Percentiles rank a stretch among this genome's conserved stretches.
Conservation (phyloP, 192 early-diverging fungal species). For the Obelidium mucronatum region DNA sequence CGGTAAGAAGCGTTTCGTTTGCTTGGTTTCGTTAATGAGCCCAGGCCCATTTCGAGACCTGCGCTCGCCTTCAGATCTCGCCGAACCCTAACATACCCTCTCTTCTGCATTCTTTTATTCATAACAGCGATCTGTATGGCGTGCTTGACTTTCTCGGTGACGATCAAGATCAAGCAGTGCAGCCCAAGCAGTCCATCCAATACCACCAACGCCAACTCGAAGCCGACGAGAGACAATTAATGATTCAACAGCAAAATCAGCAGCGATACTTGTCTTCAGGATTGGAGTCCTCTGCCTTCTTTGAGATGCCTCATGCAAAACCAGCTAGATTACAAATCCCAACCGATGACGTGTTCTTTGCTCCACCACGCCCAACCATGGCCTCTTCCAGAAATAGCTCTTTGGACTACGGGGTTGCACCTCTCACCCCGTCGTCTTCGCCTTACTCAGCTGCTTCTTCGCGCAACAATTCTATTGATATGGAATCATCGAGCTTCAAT, state of each 20-base stretch:
- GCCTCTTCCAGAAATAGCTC: background rate
- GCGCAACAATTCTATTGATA: conserved; percentile 23
- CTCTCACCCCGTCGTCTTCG: background rate
- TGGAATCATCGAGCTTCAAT: background rate
- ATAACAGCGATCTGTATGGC: conserved; percentile 5
- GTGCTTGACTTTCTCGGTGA: conserved; percentile 6
- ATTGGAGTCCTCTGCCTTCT: background rate
- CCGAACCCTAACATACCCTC: background rate
- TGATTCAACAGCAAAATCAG: background rate
- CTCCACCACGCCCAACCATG: no score
- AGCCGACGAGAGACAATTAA: background rate
- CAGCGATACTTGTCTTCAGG: no score
- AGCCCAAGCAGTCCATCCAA: background rate
- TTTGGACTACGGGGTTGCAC: background rate
- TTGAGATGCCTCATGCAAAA: background rate
- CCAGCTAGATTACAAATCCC: no score
- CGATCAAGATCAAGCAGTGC: background rate
- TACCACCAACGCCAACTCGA: background rate
- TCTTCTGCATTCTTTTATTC: background rate
- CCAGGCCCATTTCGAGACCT: background rate
- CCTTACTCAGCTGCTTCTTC: conserved; percentile 3
- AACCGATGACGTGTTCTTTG: background rate
- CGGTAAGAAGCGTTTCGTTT: background rate
- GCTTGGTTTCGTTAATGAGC: background rate
- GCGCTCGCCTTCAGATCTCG: background rate